phyloP scores from a whole-genome alignment of 306 rosid genomes.

The Sphenostylis stenocarpa region DNA sequence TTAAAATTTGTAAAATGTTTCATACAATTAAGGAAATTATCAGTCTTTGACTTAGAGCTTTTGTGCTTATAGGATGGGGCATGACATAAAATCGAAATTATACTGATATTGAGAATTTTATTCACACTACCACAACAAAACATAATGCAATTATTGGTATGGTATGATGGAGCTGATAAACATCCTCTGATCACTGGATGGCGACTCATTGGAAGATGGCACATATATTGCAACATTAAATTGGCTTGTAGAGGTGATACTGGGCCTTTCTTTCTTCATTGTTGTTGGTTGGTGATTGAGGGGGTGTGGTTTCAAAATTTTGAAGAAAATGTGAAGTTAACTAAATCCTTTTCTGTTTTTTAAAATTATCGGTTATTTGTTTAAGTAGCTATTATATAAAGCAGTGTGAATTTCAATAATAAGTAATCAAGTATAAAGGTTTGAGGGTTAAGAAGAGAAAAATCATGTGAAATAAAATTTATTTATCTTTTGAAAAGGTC shows the following conservation, averaged over 20 bases:
- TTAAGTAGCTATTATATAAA: not conserved
- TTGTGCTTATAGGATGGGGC: not conserved
- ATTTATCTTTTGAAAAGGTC: no score
- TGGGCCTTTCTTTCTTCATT: not conserved
- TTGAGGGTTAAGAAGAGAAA: no score
- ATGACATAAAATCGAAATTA: not conserved
- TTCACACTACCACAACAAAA: not conserved
- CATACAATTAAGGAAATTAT: not conserved
- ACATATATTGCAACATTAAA: not conserved
- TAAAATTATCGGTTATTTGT: not conserved
- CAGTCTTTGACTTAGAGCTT: not conserved
- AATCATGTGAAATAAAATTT: no score
- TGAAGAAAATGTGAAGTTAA: not conserved
- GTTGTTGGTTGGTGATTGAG: not conserved
- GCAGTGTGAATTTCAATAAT: no score
- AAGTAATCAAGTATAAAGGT: no score
- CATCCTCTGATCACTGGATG: not conserved
- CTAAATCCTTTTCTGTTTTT: not conserved
- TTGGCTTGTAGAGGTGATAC: not conserved
- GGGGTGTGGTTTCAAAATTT: not conserved
- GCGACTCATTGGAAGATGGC: not conserved
- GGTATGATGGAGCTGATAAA: not conserved
- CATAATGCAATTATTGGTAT: slow-evolving; percentile 3
- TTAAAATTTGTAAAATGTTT: not conserved
- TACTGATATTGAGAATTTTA: not conserved